Base-by-base conservation (phyloP, 2,329 filamentous ascomycete genomes). In the Aureobasidium sp. region DNA sequence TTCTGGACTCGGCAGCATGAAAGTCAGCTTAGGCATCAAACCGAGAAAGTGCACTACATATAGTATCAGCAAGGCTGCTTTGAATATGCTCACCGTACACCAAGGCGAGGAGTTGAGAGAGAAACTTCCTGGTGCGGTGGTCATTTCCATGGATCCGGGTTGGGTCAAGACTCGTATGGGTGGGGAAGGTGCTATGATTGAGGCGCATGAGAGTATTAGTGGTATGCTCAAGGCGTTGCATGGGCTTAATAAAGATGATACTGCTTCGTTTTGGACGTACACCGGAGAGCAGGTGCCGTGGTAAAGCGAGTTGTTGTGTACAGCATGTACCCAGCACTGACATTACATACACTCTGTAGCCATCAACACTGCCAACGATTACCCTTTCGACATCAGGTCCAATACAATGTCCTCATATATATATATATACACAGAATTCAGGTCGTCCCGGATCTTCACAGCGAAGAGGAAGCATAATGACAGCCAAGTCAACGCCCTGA, bases 91-190 rank as follows among this genome's bases (percentile, higher is more conserved):
- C 62, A 76, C 72, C 27, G 65, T 77, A 62, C 75, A 76, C 61
- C 76, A 78, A 66, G 72, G 73, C 22, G 70, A 70, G 31, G 71
- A 73, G 61, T 65, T 78, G 62, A 70, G 70, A 66, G 68, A 70
- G 19, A 73, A 71, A 59, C 68, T 68, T 31, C 45, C 58, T 1
- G 54, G 70, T 24, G 70, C 66, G 8, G 70, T 69, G 17, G 74
- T 76, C 11, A 68, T 77, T 24, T 71, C 71, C 53, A 75, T 77
- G 73, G 74, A 76, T 71, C 75, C 75, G 1, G 75, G 75, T 5
- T 76, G 74, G 74, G 75, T 77, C 31, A 76, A 76, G 71, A 76
- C 74, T 24, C 65, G 71, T 48, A 76, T 77, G 74, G 75, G 75
- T 7, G 75, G 74, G 0, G 72, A 74, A 40, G 73, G 73, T 3